phyloP scores from a whole-genome alignment of 31 red algal genomes.

The Asparagopsis taxiformis region DNA sequence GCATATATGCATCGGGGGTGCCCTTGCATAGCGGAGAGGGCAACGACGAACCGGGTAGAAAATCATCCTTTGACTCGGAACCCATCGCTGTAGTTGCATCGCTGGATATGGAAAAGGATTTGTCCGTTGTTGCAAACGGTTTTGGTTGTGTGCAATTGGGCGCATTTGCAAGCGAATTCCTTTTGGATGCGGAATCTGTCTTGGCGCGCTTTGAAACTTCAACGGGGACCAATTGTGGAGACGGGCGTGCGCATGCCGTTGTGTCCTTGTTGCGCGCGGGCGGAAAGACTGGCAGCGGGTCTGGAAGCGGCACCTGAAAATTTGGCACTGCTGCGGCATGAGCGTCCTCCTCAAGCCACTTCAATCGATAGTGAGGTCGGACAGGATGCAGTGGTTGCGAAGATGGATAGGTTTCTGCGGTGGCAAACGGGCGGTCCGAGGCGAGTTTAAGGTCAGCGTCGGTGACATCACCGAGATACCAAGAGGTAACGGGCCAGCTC shows the following conservation, averaged over 20 bases:
- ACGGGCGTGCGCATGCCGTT: neutral
- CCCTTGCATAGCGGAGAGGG: neutral
- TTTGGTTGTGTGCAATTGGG: too few species aligned
- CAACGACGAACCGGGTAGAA: neutral
- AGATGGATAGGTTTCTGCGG: neutral
- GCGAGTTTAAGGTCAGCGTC: neutral
- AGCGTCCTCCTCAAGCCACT: constrained; percentile 12
- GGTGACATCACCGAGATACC: constrained; percentile 9
- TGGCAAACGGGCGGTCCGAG: constrained; percentile 4
- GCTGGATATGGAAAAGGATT: too few species aligned
- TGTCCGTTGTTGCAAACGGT: too few species aligned
- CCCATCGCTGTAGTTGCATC: neutral
- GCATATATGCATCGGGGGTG: neutral
- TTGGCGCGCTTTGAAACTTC: neutral
- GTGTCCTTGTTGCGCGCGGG: constrained; percentile 12
- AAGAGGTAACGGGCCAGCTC: constrained; percentile 16
- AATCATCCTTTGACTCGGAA: neutral
- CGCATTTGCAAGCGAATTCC: too few species aligned
- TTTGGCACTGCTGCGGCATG: neutral
- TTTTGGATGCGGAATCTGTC: neutral
- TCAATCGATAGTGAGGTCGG: constrained; percentile 6
- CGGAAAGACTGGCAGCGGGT: neutral
- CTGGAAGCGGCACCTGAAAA: neutral
- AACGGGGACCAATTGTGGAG: neutral
- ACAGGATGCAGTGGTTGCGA: neutral